Conservation (phyloP, 176 grass and related monocot species). For the Phyllostachys edulis region DNA sequence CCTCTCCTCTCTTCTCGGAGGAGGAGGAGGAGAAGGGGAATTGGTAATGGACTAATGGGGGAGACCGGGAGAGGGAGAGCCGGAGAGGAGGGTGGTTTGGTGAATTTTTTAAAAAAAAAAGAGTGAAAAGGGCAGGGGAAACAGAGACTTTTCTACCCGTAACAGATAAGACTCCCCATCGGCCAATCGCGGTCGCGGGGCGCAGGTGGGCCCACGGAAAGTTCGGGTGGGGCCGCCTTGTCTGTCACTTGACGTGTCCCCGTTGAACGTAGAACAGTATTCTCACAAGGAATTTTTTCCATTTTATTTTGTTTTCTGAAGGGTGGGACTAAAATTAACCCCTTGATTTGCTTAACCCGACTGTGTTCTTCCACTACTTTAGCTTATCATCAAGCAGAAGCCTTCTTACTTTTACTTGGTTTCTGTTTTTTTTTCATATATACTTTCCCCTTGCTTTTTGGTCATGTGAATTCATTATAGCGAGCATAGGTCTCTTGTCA, state of each 20-base stretch:
- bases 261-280: not conserved
- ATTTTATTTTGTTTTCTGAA: no score
- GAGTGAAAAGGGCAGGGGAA: no score
- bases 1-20: not conserved
- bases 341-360: not conserved
- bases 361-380: not conserved
- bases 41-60: not conserved
- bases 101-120: not conserved
- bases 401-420: not conserved
- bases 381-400: not conserved
- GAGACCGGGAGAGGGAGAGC: not conserved
- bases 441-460: not conserved
- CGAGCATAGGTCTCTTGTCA: not conserved
- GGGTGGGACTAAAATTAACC: no score
- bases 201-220: conserved; percentile 17
- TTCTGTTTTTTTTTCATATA: not conserved
- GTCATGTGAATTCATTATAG: not conserved
- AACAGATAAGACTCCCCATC: conserved; percentile 32
- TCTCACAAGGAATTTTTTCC: not conserved
- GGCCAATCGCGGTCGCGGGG: conserved; percentile 19
- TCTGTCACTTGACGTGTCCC: conserved; percentile 32
- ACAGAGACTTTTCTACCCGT: conserved; percentile 34
- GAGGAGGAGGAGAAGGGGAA: not conserved
- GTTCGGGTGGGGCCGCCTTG: conserved; percentile 24
- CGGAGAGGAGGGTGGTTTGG: not conserved